A percentile compares a stretch with the other conserved stretches of the same genome.
phyloP scores from a whole-genome alignment of 768 basidiomycete species.

The Pleurotus cornucopiae region DNA sequence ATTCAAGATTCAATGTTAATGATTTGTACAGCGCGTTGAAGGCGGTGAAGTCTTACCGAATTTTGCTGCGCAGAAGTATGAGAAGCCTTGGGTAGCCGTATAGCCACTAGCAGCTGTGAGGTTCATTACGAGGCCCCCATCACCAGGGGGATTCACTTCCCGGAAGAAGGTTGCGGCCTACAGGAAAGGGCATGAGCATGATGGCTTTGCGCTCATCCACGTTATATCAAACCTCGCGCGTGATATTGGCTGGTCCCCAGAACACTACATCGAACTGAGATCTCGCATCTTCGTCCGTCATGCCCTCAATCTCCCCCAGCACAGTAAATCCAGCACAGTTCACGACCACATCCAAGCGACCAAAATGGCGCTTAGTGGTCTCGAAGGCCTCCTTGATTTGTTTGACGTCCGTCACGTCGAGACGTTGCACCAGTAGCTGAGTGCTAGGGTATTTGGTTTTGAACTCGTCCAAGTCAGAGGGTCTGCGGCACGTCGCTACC shows the following conservation, averaged over 20 bases:
- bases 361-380: slow-evolving; percentile 29
- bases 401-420: slow-evolving; percentile 24
- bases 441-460: slow-evolving; percentile 13
- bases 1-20: background rate
- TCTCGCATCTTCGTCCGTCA: slow-evolving; percentile 27
- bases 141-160: slow-evolving; percentile 28
- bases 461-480: slow-evolving; percentile 18
- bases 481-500: slow-evolving; percentile 26
- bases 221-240: slow-evolving; percentile 22
- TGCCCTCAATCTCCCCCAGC: slow-evolving; percentile 31
- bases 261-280: slow-evolving; percentile 36
- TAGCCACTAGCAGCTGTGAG: slow-evolving; percentile 25
- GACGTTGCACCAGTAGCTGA: slow-evolving; percentile 23
- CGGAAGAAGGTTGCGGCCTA: slow-evolving; percentile 26
- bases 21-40: background rate
- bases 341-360: slow-evolving; percentile 39
- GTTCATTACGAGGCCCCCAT: slow-evolving; percentile 31
- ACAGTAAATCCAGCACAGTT: slow-evolving; percentile 40
- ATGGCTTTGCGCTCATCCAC: background rate
- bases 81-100: background rate
- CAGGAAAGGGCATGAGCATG: background rate
- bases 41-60: slow-evolving; percentile 4
- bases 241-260: slow-evolving; percentile 39
- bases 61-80: slow-evolving; percentile 20
- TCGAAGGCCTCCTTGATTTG: slow-evolving; percentile 31